Evolutionary conservation across 1,284 basidiomycete genomes (phyloP), one percentile per base, ranked within the genome.

Genomic region (Papiliotrema flavescens): DNA sequence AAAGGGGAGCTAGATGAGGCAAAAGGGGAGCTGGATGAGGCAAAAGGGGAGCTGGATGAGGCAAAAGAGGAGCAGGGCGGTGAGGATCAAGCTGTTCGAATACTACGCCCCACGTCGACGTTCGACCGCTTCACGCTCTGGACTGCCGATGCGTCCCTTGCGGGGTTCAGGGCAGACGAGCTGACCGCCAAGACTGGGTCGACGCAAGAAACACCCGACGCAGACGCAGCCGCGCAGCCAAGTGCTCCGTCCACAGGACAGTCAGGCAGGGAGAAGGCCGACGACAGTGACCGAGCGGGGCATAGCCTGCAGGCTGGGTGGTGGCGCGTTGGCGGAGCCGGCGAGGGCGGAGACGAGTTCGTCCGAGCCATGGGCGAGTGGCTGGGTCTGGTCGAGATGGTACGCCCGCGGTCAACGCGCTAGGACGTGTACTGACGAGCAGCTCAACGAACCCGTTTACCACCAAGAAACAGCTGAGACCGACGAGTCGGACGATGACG

Each of bases 261-360:
- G 11, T 32, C 28, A 11, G 11, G 6, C 6, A 11, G 28, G 28
- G 28, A 32, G 6, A 32, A 32, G 11, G 11, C 28, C 28, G 28
- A 32, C 11, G 28, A 32, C 28, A 32, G 6, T 11, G 28, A 32
- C 11, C 28, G 28, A 6, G 28, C 28, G 28, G 28, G 28, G 28
- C 28, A 32, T 11, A 32, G 28, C 28, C 28, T 32, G 28, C 28
- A 32, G 28, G 6, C 28, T 36, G 63, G 64, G 7, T 72, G 70
- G 71, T 75, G 73, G 73, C 61, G 67, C 15, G 46, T 45, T 13
- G 71, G 69, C 14, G 73, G 71, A 7, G 67, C 62, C 1, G 73
- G 71, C 13, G 73, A 75, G 55, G 73, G 73, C 19, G 71, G 71
- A 3, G 71, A 73, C 55, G 73, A 73, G 56, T 64, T 73, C 32